These are phyloP conservation scores for Calonectria hawksworthii DNA, from an alignment of 2,329 filamentous ascomycete species.

Conservation along the genomic window DNA sequence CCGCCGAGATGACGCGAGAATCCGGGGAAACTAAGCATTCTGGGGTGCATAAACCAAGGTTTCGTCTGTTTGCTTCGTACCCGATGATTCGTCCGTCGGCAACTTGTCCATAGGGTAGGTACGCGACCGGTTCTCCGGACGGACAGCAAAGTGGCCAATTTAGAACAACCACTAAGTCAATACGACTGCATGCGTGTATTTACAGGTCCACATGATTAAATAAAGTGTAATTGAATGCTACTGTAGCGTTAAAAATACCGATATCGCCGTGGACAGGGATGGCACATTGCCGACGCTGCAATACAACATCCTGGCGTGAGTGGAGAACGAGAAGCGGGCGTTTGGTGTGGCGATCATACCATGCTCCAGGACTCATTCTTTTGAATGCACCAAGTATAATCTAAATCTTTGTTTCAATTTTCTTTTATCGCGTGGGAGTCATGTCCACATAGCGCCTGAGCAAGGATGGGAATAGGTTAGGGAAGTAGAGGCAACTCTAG, in stretches of 20 bases:
- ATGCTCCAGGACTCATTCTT: background rate
- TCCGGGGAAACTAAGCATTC: background rate
- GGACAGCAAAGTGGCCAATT: background rate
- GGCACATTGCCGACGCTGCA: constrained; percentile 18
- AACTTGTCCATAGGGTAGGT: background rate
- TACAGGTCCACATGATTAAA: background rate
- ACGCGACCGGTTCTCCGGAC: background rate
- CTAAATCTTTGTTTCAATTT: too few species aligned
- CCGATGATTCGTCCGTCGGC: background rate
- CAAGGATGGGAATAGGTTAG: too few species aligned
- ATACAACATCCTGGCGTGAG: background rate
- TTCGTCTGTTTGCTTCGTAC: background rate
- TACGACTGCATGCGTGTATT: background rate
- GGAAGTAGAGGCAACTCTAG: too few species aligned
- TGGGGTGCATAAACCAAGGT: constrained; percentile 7
- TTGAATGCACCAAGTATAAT: background rate
- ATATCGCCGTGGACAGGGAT: constrained; percentile 1
- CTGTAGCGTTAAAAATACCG: background rate
- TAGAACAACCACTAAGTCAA: background rate
- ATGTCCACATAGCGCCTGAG: too few species aligned
- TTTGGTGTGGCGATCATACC: background rate
- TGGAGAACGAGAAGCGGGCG: constrained; percentile 1
- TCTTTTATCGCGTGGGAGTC: too few species aligned
- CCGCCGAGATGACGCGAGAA: background rate
- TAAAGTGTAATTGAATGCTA: background rate